Percentiles rank a stretch among this genome's conserved stretches.
Evolutionary conservation across 441 rosid species (phyloP).

Genomic region (Eruca vesicaria): DNA sequence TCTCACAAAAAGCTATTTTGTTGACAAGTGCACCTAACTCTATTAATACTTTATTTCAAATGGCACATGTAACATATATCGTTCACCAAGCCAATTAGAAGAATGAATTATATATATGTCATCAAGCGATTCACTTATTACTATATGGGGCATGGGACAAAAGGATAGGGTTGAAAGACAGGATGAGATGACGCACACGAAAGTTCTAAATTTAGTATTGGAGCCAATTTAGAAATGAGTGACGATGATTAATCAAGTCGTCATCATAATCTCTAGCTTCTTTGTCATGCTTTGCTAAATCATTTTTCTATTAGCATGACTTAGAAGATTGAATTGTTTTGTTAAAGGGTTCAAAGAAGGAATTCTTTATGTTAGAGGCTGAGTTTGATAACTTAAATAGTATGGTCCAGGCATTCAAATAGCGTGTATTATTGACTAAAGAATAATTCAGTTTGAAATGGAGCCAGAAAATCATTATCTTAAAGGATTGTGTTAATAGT

Average conservation of each 20-base stretch:
- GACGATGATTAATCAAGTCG: conserved; percentile 1
- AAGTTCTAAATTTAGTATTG: not conserved
- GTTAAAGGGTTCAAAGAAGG: not conserved
- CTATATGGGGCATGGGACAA: conserved; percentile 18
- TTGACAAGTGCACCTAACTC: not conserved
- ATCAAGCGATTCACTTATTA: not conserved
- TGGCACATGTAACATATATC: not conserved
- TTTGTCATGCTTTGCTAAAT: not conserved
- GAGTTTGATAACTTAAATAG: not conserved
- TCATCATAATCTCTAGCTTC: conserved; percentile 18
- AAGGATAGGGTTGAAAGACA: not conserved
- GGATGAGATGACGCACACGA: conserved; percentile 24
- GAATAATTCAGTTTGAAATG: not conserved
- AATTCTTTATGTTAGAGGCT: not conserved
- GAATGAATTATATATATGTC: not conserved
- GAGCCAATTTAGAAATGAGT: not conserved
- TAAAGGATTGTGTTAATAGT: not conserved
- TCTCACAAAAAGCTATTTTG: not conserved
- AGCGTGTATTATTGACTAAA: not conserved
- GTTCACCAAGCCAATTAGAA: not conserved
- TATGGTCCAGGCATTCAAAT: not conserved
- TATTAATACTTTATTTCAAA: not conserved
- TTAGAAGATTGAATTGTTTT: not conserved
- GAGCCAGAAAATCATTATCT: not conserved
- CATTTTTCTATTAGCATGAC: not conserved